Percentiles rank a stretch among this genome's conserved stretches.
These are phyloP conservation scores for Dianthus caryophyllus DNA, from an alignment of 148 eudicot species.

Conservation along the genomic window DNA sequence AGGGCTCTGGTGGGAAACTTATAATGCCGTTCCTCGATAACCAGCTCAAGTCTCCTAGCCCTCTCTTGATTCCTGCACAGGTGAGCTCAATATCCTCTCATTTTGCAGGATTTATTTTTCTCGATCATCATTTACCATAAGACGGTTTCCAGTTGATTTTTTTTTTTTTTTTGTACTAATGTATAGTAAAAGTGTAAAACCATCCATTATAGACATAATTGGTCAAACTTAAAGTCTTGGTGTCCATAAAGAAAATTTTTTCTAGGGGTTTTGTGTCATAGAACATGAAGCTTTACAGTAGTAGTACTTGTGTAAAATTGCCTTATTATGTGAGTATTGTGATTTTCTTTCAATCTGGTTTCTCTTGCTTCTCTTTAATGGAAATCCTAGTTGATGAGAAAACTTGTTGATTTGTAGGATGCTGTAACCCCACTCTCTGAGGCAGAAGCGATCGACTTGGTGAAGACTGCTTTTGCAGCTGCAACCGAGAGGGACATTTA, in stretches of 20 bases:
- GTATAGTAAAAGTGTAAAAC: too few species aligned
- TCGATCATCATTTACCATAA: too few species aligned
- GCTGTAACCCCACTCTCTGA: slow-evolving; percentile 93
- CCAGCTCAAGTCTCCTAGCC: slow-evolving; percentile 98
- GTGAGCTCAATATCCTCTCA: slow-evolving; percentile 26
- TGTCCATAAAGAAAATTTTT: too few species aligned
- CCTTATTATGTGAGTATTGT: too few species aligned
- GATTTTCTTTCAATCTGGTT: not conserved
- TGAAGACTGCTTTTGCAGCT: slow-evolving; percentile 93
- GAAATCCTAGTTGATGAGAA: slow-evolving; percentile 9
- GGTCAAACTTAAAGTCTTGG: too few species aligned
- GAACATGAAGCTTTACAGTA: too few species aligned
- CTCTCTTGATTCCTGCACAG: slow-evolving; percentile 75
- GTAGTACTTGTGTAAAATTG: too few species aligned
- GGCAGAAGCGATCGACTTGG: slow-evolving; percentile 88
- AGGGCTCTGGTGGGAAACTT: slow-evolving; percentile 91
- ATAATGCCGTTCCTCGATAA: slow-evolving; percentile 95
- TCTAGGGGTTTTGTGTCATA: too few species aligned
- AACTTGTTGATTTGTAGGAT: slow-evolving; percentile 33
- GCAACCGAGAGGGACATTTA: slow-evolving; percentile 98
- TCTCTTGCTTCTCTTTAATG: not conserved
- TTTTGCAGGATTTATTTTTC: not conserved
- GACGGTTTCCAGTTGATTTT: too few species aligned
- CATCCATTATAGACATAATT: too few species aligned
- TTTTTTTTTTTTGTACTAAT: too few species aligned